Conservation (phyloP, 768 basidiomycete species). For the Auriscalpium orientale region DNA sequence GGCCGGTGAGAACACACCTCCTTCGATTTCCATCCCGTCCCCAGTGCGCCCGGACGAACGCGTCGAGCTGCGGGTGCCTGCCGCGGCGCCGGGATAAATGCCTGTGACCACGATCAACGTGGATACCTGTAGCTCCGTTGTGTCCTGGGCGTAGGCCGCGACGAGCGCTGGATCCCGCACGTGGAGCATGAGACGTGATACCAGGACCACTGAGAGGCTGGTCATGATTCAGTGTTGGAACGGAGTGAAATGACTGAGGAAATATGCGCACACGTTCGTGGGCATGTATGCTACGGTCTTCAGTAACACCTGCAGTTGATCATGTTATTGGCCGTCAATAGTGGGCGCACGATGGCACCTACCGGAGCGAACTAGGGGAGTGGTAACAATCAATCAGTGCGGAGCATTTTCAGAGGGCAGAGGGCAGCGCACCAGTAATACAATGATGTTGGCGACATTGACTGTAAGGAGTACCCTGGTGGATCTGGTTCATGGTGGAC, state of each 20-base stretch:
- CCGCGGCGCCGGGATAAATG: too few relatives aligned
- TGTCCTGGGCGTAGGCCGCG: background rate
- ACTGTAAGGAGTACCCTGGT: conserved; percentile 5
- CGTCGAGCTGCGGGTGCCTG: too few relatives aligned
- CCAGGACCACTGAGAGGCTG: conserved; percentile 8
- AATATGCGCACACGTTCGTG: conserved; percentile 5
- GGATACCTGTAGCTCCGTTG: too few relatives aligned
- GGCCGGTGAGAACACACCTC: too few relatives aligned
- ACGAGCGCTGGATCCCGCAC: conserved; percentile 5
- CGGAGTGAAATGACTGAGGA: background rate
- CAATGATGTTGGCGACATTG: conserved; percentile 6
- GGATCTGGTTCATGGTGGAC: background rate
- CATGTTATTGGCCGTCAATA: background rate
- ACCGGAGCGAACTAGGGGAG: background rate
- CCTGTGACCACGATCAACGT: too few relatives aligned
- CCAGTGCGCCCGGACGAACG: too few relatives aligned
- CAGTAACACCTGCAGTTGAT: background rate
- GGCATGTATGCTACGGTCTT: background rate
- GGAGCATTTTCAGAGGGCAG: background rate
- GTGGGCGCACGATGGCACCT: background rate
- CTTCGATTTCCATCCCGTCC: too few relatives aligned
- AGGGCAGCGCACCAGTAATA: background rate
- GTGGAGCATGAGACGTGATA: conserved; percentile 11
- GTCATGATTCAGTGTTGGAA: background rate
- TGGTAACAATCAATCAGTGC: background rate